Evolutionary conservation across 164 flowering plant species (phyloP), one percentile per base, ranked within the genome.

Genomic region (Hamamelis virginiana): DNA sequence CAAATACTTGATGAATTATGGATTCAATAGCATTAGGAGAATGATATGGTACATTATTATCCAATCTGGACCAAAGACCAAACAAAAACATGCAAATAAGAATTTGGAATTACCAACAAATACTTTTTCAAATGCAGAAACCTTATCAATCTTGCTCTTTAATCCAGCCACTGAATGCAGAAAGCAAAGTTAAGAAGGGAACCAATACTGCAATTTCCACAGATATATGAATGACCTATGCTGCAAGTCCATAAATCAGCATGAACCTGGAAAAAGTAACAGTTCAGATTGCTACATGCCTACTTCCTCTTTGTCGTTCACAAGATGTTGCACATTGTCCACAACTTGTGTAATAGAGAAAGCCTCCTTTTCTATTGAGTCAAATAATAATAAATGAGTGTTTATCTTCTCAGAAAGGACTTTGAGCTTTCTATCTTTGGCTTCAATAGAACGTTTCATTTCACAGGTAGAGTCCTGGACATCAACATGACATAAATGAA

Each of bases 281-380:
- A 55, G 47, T 56, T 38, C 22, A 65, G 65, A 48, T 70, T 71
- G 60, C 61, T 48, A 78, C 88, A 77, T 84, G 79, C 92, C 92
- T 84, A 80, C 63, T 62, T 84, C 78, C 77, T 86, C 89, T 69
- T 82, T 86, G 65, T 83, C 88, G 72, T 55, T 74, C 62, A 86
- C 77, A 76, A 84, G 14, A 38, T 64, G 65, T 61, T 81, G 78
- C 74, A 83, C 83, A 27, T 76, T 74, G 27, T 83, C 80, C 64
- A 84, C 77, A 41, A 80, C 71, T 72, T 83, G 77, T 80, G 82
- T 80, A 57, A 83, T 72, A 65, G 75, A 76, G 33, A 63, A 60
- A 28, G 83, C 86, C 80, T 88, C 92, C 75, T 80, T 86, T 70
- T 82, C 85, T 60, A 88, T 86, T 14, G 87, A 76, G 65, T 86